phyloP scores from a whole-genome alignment of 2,329 filamentous ascomycete genomes.

The Ascosphaera apis region DNA sequence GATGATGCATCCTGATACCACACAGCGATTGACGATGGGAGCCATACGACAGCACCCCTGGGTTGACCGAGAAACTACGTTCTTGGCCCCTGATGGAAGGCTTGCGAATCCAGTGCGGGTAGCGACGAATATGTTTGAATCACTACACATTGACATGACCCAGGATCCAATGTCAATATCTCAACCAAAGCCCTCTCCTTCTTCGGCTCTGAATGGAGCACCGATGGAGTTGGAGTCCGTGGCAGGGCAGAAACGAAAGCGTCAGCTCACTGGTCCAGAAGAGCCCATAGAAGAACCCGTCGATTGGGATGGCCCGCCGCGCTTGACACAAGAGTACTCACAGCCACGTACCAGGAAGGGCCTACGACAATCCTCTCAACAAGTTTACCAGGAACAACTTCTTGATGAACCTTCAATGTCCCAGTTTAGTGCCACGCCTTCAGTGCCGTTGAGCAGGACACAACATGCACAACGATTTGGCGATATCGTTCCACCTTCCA shows the following conservation, averaged over 20 bases:
- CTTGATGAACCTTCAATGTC: constrained; percentile 63
- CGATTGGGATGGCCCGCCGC: constrained; percentile 63
- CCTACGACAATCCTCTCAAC: too few species aligned
- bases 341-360: constrained; percentile 27
- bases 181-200: constrained; percentile 12
- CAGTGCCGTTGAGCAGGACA: constrained; percentile 62
- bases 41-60: constrained; percentile 80
- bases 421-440: constrained; percentile 62
- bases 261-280: constrained; percentile 73
- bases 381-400: constrained; percentile 45
- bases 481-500: constrained; percentile 73
- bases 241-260: constrained; percentile 21
- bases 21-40: constrained; percentile 58
- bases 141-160: constrained; percentile 68
- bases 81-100: constrained; percentile 50
- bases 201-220: constrained; percentile 33
- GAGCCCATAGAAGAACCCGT: constrained; percentile 53
- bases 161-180: constrained; percentile 35
- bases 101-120: constrained; percentile 59
- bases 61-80: constrained; percentile 66
- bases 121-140: constrained; percentile 88
- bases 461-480: constrained; percentile 72
- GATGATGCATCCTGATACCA: constrained; percentile 68
- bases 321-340: constrained; percentile 26
- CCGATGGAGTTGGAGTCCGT: constrained; percentile 39